Evolutionary conservation across 2,329 filamentous ascomycete genomes (phyloP).

Genomic region (Penicillium janthinellum): DNA sequence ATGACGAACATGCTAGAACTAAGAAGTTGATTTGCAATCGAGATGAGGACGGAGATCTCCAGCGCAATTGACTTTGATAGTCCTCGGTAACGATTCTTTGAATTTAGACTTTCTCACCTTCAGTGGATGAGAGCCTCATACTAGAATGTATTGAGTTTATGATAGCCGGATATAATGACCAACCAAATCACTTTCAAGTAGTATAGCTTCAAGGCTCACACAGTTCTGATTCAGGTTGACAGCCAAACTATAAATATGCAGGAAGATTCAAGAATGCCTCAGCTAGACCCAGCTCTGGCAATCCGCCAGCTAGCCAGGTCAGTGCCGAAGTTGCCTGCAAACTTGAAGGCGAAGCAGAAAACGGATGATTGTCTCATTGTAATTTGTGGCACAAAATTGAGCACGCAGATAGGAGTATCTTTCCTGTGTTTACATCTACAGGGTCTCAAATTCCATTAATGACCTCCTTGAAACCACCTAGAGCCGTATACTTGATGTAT

Average conservation of each 20-base stretch:
- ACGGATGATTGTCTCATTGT: not conserved
- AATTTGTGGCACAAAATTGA: no score
- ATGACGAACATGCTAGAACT: conserved; percentile 29
- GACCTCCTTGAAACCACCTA: not conserved
- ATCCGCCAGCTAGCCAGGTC: not conserved
- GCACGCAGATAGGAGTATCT: no score
- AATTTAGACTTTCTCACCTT: not conserved
- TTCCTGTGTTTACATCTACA: no score
- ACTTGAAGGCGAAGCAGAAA: conserved; percentile 11
- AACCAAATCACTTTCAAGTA: not conserved
- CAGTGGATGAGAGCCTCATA: not conserved
- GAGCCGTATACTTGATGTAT: not conserved
- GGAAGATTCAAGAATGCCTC: conserved; percentile 1
- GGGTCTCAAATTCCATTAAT: not conserved
- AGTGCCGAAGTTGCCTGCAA: not conserved
- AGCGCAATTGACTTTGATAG: not conserved
- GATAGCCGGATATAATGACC: not conserved
- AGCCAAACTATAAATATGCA: not conserved
- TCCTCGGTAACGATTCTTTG: not conserved
- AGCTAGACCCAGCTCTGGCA: not conserved
- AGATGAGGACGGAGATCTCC: not conserved
- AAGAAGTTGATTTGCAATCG: conserved; percentile 13
- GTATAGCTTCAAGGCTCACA: not conserved
- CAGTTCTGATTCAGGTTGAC: not conserved
- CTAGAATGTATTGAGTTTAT: not conserved